Percentiles rank a stretch among this genome's conserved stretches.
Evolutionary conservation across 2,329 filamentous ascomycete species (phyloP).

Genomic region (Aschersonia sp.): DNA sequence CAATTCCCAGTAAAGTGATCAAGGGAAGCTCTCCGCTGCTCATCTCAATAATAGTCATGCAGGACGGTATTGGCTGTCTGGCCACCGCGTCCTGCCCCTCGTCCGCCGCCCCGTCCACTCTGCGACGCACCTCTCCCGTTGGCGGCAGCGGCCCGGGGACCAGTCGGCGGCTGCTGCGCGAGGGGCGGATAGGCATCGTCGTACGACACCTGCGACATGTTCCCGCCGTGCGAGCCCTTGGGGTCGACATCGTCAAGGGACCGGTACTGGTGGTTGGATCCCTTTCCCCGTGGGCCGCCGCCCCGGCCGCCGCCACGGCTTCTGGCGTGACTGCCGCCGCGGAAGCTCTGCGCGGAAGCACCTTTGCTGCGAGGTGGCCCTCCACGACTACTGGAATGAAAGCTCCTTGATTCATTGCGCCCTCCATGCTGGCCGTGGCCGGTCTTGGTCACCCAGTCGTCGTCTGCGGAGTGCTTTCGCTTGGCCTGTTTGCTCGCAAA

Average conservation of each 20-base stretch:
- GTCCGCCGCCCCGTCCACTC: not conserved
- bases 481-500: conserved; percentile 46
- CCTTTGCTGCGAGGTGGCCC: conserved; percentile 21
- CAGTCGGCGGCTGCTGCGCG: conserved; percentile 5
- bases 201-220: conserved; percentile 29
- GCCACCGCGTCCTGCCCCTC: not conserved
- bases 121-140: too few species aligned
- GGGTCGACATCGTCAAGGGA: conserved; percentile 52
- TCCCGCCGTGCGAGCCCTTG: conserved; percentile 28
- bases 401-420: conserved; percentile 25
- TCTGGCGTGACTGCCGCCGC: conserved; percentile 25
- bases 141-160: too few species aligned
- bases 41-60: conserved; percentile 24
- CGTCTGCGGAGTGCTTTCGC: conserved; percentile 40
- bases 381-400: conserved; percentile 21
- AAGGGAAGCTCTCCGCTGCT: not conserved
- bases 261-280: conserved; percentile 41
- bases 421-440: conserved; percentile 18
- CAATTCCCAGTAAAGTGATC: not conserved
- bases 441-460: conserved; percentile 20
- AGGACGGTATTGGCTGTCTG: conserved; percentile 16
- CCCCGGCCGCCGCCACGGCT: conserved; percentile 11
- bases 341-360: conserved; percentile 21
- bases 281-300: conserved; percentile 26
- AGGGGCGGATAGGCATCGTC: conserved; percentile 24